Evolutionary conservation across 2,329 filamentous ascomycete genomes (phyloP), one percentile per base, ranked within the genome.

Genomic region (Pyrenochaeta sp.): DNA sequence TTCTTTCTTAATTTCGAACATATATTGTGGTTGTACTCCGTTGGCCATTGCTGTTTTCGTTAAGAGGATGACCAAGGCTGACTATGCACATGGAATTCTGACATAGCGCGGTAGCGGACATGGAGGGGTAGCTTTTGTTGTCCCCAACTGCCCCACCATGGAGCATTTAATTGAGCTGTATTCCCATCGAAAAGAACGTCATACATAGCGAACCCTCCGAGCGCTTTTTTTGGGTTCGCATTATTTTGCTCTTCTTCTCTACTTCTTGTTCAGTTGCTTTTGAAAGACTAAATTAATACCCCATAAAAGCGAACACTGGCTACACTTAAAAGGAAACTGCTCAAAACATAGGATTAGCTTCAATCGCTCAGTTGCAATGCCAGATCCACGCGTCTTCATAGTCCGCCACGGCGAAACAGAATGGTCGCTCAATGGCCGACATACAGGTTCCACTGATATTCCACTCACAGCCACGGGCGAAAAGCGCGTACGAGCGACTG

Each of bases 381-480:
- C 78, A 11, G 79, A 79, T 20, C 80, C 80, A 5, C 74, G 80
- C 44, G 78, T 82, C 70, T 82, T 82, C 75, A 79, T 82, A 58
- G 75, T 82, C 66, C 91, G 93, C 66, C 93, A 97, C 72, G 94
- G 93, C 77, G 92, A 97, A 80, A 98, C 93, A 3, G 92, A 96
- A 80, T 98, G 93, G 93, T 96, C 91, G 4, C 86, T 96, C 42
- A 89, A 89, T 64, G 93, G 92, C 31, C 72, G 74, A 1, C 73
- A 97, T 77, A 98, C 94, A 0, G 90, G 92, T 45, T 83, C 81
- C 23, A 90, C 90, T n/a, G 93, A 98, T 69, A 90, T 98, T 3
- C 88, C 92, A 1, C 82, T 97, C 32, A 97, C 93, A 0, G 78
- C 83, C 45, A 90, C 91, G 71, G 94, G 94, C 46, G 80, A 82